Conservation (phyloP, 1,284 basidiomycete genomes). For the Apiotrichum mycotoxinovorans region DNA sequence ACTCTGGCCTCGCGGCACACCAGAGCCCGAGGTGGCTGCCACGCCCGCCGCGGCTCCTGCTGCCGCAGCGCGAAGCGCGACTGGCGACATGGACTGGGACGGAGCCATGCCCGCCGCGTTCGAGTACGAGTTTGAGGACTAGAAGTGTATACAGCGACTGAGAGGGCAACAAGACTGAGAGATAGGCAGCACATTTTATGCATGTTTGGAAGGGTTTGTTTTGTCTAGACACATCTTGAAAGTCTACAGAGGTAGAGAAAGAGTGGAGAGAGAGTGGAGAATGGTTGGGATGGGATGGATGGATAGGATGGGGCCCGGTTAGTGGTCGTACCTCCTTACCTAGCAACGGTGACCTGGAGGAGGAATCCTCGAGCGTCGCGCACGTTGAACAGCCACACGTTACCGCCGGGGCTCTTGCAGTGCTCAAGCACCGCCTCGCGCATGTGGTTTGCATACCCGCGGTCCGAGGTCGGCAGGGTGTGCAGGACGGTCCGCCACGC, state of each 20-base stretch:
- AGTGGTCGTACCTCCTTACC: background rate
- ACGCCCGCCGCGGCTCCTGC: slow-evolving; percentile 29
- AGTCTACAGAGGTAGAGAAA: background rate
- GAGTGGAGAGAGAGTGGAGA: background rate
- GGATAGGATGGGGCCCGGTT: background rate
- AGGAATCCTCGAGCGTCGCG: slow-evolving; percentile 41
- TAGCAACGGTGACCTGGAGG: slow-evolving; percentile 15
- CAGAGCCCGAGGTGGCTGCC: slow-evolving; percentile 43
- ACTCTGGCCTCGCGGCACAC: slow-evolving; percentile 52
- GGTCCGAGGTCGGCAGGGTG: slow-evolving; percentile 25
- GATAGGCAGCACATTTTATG: slow-evolving; percentile 3
- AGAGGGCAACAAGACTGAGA: slow-evolving; percentile 1
- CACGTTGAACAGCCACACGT: slow-evolving; percentile 60
- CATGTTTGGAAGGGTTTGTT: background rate
- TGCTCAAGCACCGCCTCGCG: slow-evolving; percentile 27
- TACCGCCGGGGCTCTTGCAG: slow-evolving; percentile 4
- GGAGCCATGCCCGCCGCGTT: slow-evolving; percentile 65
- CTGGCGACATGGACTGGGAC: slow-evolving; percentile 58
- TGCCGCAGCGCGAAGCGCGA: slow-evolving; percentile 20
- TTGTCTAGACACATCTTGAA: background rate
- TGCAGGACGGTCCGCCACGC: slow-evolving; percentile 31
- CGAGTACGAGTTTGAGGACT: slow-evolving; percentile 46
- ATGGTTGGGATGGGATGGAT: background rate
- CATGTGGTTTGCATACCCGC: slow-evolving; percentile 35
- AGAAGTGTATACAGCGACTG: slow-evolving; percentile 16